These are phyloP conservation scores for Solanum clarkiae DNA, from an alignment of 257 asterid genomes.

Conservation along the genomic window DNA sequence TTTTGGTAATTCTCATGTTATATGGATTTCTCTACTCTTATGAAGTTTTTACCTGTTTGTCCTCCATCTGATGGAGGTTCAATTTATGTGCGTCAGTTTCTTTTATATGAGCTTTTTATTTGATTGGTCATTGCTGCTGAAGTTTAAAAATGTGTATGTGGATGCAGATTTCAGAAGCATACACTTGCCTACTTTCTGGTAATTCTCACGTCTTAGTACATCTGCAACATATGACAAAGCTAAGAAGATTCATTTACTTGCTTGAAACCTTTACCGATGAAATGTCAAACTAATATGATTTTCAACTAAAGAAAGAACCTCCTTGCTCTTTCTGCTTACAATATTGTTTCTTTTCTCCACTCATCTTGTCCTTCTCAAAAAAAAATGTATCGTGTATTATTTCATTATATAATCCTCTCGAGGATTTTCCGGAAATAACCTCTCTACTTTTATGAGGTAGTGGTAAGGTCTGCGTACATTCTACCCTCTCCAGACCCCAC, in stretches of 20 bases:
- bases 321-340: not conserved
- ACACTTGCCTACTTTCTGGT: slow-evolving; percentile 40
- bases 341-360: not conserved
- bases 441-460: too few species aligned
- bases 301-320: not conserved
- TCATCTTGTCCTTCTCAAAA: not conserved
- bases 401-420: not conserved
- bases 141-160: not conserved
- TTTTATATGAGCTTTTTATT: not conserved
- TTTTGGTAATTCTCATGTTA: not conserved
- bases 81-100: not conserved
- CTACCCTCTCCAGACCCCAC: too few species aligned
- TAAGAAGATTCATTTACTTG: not conserved
- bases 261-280: not conserved
- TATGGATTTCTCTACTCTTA: not conserved
- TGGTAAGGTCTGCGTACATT: too few species aligned
- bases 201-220: not conserved
- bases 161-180: slow-evolving; percentile 65
- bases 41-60: not conserved
- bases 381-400: not conserved
- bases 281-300: not conserved
- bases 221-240: not conserved
- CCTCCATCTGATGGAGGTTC: not conserved
- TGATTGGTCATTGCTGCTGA: not conserved
- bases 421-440: too few species aligned